Base-by-base conservation (phyloP, 352 stramenopile genomes). In the Phytophthora litchii region DNA sequence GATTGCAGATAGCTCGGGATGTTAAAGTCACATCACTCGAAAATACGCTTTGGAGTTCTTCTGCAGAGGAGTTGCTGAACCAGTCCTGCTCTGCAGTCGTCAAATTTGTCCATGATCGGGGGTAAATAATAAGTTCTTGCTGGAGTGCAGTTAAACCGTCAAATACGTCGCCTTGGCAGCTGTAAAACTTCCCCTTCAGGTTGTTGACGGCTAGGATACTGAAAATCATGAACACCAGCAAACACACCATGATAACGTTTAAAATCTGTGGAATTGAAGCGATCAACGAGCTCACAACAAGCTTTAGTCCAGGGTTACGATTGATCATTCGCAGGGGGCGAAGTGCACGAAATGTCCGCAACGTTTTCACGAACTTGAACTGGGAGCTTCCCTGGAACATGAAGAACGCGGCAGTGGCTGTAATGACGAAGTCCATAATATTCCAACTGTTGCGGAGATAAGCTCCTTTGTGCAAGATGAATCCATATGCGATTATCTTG, bases 371-470 rank as follows among this genome's bases (percentile, higher is more conserved):
- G 51, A 86, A 87, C 56, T 85, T 83, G 63, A 77, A 84, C 35
- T 91, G 58, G 19, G 78, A 58, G 68, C 63, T 67, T 54, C 96
- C 72, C 75, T 94, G 77, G 50, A 78, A 44, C 81, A 54, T 67
- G 74, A 97, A 92, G 25, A 80, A 93, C 54, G 43, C 55, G 49
- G 78, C 74, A 58, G 95, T 52, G 34, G 68, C 41, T 1, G 95
- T 93, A 46, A 97, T 94, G 13, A 90, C 58, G 48, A 97, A 97
- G 48, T 98, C 92, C 41, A 97, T 83, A 7, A 90, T 52, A 60
- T 98, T 98, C 90, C 91, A 98, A 27, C 67, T 65, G 48, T 94
- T 88, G 14, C 81, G 73, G 7, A 96, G 55, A 44, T 97, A 97
- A 20, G 69, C 67, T 21, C 82, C 64, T 21, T 82, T 53, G 36